Evolutionary conservation across 805 yeast species (phyloP).

Genomic region (Ogataea siamensis): DNA sequence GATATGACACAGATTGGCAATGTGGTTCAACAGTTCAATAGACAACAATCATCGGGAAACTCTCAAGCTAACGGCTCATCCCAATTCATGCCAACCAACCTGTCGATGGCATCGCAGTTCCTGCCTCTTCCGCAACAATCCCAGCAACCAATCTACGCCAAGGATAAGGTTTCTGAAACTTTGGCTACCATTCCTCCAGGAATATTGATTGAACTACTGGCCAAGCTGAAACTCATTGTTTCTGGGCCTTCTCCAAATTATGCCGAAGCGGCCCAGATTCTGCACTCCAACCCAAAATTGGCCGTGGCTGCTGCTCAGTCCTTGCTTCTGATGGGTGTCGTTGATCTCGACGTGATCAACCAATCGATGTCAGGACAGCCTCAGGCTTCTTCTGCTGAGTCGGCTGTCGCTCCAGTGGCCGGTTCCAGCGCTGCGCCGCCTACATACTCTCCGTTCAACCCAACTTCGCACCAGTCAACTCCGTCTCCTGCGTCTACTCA

Average conservation of each 20-base stretch:
- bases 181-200: slow-evolving; percentile 67
- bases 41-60: slow-evolving; percentile 20
- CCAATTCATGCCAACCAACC: slow-evolving; percentile 40
- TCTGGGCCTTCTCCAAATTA: slow-evolving; percentile 51
- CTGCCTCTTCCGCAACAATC: slow-evolving; percentile 48
- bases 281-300: slow-evolving; percentile 52
- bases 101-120: slow-evolving; percentile 52
- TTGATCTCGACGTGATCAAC: slow-evolving; percentile 65
- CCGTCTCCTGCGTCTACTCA: slow-evolving; percentile 22
- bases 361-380: slow-evolving; percentile 41
- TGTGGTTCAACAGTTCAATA: slow-evolving; percentile 30
- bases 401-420: slow-evolving; percentile 11
- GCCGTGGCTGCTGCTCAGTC: slow-evolving; percentile 74
- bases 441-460: slow-evolving; percentile 22
- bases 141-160: slow-evolving; percentile 36
- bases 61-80: slow-evolving; percentile 13
- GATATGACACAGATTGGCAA: slow-evolving; percentile 33
- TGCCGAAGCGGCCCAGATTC: slow-evolving; percentile 49
- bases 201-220: slow-evolving; percentile 63
- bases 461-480: slow-evolving; percentile 19
- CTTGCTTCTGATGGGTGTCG: slow-evolving; percentile 70
- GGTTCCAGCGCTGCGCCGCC: slow-evolving; percentile 7
- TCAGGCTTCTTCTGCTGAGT: slow-evolving; percentile 12
- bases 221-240: slow-evolving; percentile 60
- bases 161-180: slow-evolving; percentile 60